phyloP scores from a whole-genome alignment of 192 early-diverging fungal species.

The Rhizophagus sp. region DNA sequence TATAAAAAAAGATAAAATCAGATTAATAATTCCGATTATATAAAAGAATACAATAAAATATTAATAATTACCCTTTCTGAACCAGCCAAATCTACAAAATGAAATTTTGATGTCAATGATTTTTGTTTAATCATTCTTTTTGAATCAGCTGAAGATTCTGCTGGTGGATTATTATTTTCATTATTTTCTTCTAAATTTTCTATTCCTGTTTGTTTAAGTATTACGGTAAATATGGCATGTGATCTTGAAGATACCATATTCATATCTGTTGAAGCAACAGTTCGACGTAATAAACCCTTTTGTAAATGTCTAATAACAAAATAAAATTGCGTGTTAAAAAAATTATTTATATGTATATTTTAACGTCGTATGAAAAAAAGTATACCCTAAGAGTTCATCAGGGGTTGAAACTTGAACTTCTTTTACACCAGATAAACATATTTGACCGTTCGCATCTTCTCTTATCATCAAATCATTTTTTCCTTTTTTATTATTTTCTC shows the following conservation, averaged over 20 bases:
- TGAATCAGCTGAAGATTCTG: not conserved
- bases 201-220: constrained; percentile 71
- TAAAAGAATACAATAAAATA: no score
- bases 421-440: constrained; percentile 80
- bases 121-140: constrained; percentile 28
- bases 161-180: constrained; percentile 25
- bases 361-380: not conserved
- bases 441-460: constrained; percentile 85
- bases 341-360: no score
- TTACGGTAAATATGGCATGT: constrained; percentile 91
- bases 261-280: constrained; percentile 92
- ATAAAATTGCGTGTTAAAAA: no score
- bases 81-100: constrained; percentile 98
- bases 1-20: no score
- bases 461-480: constrained; percentile 57
- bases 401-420: constrained; percentile 73
- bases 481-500: constrained; percentile 30
- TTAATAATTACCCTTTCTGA: constrained; percentile 67
- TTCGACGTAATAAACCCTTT: constrained; percentile 44
- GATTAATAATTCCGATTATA: no score
- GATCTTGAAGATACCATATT: constrained; percentile 90
- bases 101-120: constrained; percentile 69
- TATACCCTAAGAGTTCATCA: constrained; percentile 61
- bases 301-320: constrained; percentile 43
- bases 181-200: constrained; percentile 37